Percentiles rank a stretch among this genome's conserved stretches.
Conservation (phyloP, 805 yeast genomes). For the Saturnispora bothae region DNA sequence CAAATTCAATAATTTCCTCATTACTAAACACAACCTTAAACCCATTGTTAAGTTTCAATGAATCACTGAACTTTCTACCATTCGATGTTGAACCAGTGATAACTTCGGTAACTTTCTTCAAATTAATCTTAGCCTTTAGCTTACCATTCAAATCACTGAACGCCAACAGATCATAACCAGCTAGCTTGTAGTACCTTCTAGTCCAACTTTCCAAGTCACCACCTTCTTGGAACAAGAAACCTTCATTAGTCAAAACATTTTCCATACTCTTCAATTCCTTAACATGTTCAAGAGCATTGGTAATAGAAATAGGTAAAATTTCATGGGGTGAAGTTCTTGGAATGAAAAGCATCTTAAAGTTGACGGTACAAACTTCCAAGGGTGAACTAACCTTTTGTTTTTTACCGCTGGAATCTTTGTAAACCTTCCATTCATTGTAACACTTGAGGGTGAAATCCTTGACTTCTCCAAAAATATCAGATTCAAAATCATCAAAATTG, state of each 20-base stretch:
- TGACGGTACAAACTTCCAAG: constrained; percentile 53
- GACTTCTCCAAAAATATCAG: constrained; percentile 43
- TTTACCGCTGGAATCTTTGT: constrained; percentile 18
- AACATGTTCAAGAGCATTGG: constrained; percentile 37
- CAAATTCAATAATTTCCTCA: constrained; percentile 74
- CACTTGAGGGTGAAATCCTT: constrained; percentile 47
- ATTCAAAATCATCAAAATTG: constrained; percentile 47
- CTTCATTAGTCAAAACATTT: constrained; percentile 35
- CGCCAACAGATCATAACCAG: constrained; percentile 64
- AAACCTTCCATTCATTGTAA: constrained; percentile 72
- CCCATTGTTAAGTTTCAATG: constrained; percentile 56
- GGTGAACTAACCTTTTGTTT: constrained; percentile 33
- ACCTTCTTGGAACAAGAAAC: constrained; percentile 78
- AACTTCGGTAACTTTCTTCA: constrained; percentile 53
- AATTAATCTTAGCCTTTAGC: constrained; percentile 66
- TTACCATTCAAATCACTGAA: constrained; percentile 60
- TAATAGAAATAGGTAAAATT: constrained; percentile 59
- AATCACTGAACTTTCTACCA: constrained; percentile 59
- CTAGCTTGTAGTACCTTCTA: constrained; percentile 63
- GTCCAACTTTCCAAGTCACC: constrained; percentile 76
- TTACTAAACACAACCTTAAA: constrained; percentile 68
- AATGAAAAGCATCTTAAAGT: constrained; percentile 56
- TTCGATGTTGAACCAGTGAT: constrained; percentile 19
- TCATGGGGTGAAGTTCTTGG: constrained; percentile 54
- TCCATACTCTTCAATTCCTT: constrained; percentile 24